phyloP scores from a whole-genome alignment of 1,284 basidiomycete species.

The Meripilus lineatus region DNA sequence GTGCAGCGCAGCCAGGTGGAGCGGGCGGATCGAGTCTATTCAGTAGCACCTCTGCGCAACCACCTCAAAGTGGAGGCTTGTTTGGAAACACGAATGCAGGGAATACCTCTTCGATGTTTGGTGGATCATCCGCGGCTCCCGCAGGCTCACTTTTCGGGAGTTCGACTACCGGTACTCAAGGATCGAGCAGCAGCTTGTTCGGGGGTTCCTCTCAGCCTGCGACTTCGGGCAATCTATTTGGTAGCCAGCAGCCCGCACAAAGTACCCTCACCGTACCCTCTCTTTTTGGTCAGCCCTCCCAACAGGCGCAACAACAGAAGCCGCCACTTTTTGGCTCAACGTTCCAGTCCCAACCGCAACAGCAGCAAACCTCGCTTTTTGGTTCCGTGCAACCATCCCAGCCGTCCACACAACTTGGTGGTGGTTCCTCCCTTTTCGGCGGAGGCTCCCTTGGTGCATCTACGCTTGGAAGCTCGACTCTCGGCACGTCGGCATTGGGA shows the following conservation, averaged over 20 bases:
- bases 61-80: slow-evolving; percentile 9
- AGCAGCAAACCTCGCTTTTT: slow-evolving; percentile 17
- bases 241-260: too few species aligned
- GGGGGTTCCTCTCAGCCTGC: slow-evolving; percentile 12
- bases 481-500: slow-evolving; percentile 25
- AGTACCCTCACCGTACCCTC: too few species aligned
- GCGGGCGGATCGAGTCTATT: too few species aligned
- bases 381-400: slow-evolving; percentile 11
- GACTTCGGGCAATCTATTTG: slow-evolving; percentile 16
- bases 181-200: slow-evolving; percentile 7
- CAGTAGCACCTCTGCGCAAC: slow-evolving; percentile 1
- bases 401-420: too few species aligned
- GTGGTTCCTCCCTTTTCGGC: slow-evolving; percentile 17
- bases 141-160: slow-evolving; percentile 16
- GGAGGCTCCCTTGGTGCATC: slow-evolving; percentile 28
- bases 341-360: slow-evolving; percentile 19
- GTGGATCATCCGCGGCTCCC: too few species aligned
- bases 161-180: slow-evolving; percentile 9
- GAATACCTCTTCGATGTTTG: slow-evolving; percentile 1
- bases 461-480: slow-evolving; percentile 21
- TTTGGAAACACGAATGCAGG: slow-evolving; percentile 10
- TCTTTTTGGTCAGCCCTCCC: too few species aligned
- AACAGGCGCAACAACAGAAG: slow-evolving; percentile 9
- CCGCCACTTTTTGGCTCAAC: too few species aligned
- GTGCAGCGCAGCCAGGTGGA: neutral